phyloP scores from a whole-genome alignment of 108 stramenopile genomes.

The Nitzschia palea region DNA sequence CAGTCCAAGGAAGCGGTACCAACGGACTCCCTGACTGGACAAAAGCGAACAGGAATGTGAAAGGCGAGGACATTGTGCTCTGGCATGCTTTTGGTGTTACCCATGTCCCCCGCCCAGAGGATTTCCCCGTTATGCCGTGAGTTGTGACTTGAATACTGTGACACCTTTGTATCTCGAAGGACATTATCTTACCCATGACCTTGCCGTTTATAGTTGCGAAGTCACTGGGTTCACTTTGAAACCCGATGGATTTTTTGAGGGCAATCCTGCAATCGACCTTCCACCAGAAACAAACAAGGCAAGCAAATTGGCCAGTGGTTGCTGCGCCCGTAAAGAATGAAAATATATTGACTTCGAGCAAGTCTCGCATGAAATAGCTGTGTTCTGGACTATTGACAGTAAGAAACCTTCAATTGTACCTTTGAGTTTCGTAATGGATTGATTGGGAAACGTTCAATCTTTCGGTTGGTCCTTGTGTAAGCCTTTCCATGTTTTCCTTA shows the following conservation, averaged over 20 bases:
- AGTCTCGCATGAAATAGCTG: too few relatives aligned
- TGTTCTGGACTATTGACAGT: too few relatives aligned
- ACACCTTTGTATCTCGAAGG: too few relatives aligned
- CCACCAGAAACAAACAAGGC: constrained; percentile 43
- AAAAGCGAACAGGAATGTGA: constrained; percentile 32
- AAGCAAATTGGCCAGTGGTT: constrained; percentile 37
- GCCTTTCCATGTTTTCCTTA: too few relatives aligned
- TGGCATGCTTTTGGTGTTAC: constrained; percentile 68
- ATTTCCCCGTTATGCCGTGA: constrained; percentile 57
- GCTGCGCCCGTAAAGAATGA: too few relatives aligned
- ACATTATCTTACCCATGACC: not conserved
- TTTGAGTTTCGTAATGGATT: too few relatives aligned
- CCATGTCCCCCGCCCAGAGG: constrained; percentile 59
- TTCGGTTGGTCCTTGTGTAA: too few relatives aligned
- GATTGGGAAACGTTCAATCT: too few relatives aligned
- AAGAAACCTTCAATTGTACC: too few relatives aligned
- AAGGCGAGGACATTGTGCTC: constrained; percentile 53
- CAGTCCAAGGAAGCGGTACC: constrained; percentile 41
- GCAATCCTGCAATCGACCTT: constrained; percentile 50
- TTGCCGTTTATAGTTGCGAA: not conserved
- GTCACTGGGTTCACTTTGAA: constrained; percentile 47
- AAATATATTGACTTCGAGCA: too few relatives aligned
- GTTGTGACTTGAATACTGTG: too few relatives aligned
- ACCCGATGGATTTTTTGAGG: constrained; percentile 47
- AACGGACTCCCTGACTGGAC: constrained; percentile 58